phyloP scores from a whole-genome alignment of 1,284 basidiomycete genomes.

The Coniophora puteana region DNA sequence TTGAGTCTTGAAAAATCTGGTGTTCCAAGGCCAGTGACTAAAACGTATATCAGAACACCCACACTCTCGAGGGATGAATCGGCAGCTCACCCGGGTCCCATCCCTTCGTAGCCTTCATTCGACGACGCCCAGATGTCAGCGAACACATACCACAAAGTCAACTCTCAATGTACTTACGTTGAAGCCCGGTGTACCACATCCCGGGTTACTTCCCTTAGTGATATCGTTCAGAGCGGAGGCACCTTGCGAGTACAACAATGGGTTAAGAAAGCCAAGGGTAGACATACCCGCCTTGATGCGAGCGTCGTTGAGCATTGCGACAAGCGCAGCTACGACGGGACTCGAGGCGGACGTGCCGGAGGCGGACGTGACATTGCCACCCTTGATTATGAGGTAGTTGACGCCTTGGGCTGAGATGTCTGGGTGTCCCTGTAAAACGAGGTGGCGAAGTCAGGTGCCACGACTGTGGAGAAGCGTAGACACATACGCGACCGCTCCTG shows the following conservation, averaged over 20 bases:
- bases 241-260: conserved; percentile 40
- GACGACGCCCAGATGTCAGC: conserved; percentile 1
- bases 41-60: too few species aligned
- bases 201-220: conserved; percentile 42
- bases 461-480: too few species aligned
- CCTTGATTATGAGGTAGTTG: conserved; percentile 35
- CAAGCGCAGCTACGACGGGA: conserved; percentile 41
- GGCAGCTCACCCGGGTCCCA: conserved; percentile 35
- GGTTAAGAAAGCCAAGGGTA: conserved; percentile 51
- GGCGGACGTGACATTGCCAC: conserved; percentile 24
- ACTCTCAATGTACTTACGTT: conserved; percentile 25
- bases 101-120: conserved; percentile 32
- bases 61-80: conserved; percentile 35
- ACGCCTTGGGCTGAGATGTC: conserved; percentile 54
- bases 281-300: conserved; percentile 37
- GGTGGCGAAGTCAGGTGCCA: too few species aligned
- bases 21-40: conserved; percentile 39
- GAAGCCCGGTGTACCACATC: conserved; percentile 43
- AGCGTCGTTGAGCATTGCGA: conserved; percentile 54
- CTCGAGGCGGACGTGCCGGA: conserved; percentile 47
- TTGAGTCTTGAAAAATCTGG: conserved; percentile 26
- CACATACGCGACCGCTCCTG: too few species aligned
- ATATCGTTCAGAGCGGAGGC: conserved; percentile 42
- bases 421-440: conserved; percentile 41
- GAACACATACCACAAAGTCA: too few species aligned